Base-by-base conservation (phyloP, 2,329 filamentous ascomycete genomes). In the Corniculantispora saksenae region DNA sequence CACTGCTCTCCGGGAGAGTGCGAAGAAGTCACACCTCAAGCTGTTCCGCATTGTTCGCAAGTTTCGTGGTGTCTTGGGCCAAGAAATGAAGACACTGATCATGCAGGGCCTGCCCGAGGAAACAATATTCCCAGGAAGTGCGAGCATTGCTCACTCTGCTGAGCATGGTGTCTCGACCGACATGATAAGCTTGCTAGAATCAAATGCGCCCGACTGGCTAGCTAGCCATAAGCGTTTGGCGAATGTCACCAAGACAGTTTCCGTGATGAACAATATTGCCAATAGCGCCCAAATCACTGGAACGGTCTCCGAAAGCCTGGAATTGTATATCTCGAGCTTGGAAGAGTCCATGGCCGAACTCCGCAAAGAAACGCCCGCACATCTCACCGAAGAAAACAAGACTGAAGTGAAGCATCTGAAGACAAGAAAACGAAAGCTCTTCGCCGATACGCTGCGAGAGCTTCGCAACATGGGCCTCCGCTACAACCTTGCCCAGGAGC, bases 21-120 rank as follows among this genome's bases (percentile, higher is more conserved):
- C 95, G 1, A 90, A 91, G 71, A 90, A 90, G 66, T 97, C 94
- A 23, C 95, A 99, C 74, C 88, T 91, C 72, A 97, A 97, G 77
- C 85, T 99, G 2, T 97, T 97, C 80, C 92, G 92, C 70, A 83
- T 97, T 43, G 91, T 99, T 53, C 86, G 92, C 63, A 98, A 97
- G 78, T 99, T 97, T 78, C 88, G 95, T 50, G 84, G 84, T 21
- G 78, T 96, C 13, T 83, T 99, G 21, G 88, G 88, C 23, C 91
- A 94, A 74, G 88, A 94, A 6, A 89, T 94, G 72, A 88, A 88
- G 63, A 76, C 81, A 0, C 81, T 96, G 29, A 81, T 89, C 48
- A 81, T 83, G 17, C 81, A 84, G 69, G 87, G 86, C 1, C 76
- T 91, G 43, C 86, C 86, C 0, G 85, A 88, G n/a, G 78, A 81